phyloP scores from a whole-genome alignment of 768 basidiomycete species.

The Tremella mesenterica region DNA sequence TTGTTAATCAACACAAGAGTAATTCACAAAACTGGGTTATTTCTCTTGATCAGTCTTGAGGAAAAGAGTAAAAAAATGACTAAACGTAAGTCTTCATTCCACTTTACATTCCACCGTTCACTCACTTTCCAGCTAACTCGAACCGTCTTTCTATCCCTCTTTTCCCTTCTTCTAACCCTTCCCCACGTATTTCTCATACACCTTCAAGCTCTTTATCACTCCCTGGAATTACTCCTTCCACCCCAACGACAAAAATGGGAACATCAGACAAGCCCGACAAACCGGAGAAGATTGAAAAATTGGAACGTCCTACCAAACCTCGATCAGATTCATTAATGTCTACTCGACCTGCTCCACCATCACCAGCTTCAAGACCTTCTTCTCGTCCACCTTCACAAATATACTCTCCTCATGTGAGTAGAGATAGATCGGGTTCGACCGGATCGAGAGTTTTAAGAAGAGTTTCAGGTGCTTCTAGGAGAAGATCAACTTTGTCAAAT shows the following conservation, averaged over 20 bases:
- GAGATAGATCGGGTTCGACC: neutral
- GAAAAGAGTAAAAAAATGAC: no score
- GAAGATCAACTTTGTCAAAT: no score
- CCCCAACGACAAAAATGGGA: no score
- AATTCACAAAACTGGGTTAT: no score
- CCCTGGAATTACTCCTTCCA: neutral
- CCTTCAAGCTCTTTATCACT: neutral
- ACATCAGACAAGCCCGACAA: no score
- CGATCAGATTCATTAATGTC: conserved; percentile 17
- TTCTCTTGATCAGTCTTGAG: no score
- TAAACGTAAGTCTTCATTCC: no score
- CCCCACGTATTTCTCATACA: neutral
- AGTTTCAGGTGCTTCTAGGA: no score
- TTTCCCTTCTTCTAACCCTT: neutral
- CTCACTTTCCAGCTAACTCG: neutral
- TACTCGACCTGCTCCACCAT: conserved; percentile 30
- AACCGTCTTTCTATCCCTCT: neutral
- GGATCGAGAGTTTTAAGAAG: neutral
- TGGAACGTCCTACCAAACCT: conserved; percentile 4
- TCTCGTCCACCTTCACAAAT: conserved; percentile 23
- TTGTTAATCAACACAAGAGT: no score
- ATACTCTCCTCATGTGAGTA: neutral
- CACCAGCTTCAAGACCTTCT: conserved; percentile 22
- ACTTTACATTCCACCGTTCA: no score
- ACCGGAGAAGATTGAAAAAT: no score